Evolutionary conservation across 495 filamentous ascomycete species (phyloP), one percentile per base, ranked within the genome.

Genomic region (Hypoxylon fragiforme): DNA sequence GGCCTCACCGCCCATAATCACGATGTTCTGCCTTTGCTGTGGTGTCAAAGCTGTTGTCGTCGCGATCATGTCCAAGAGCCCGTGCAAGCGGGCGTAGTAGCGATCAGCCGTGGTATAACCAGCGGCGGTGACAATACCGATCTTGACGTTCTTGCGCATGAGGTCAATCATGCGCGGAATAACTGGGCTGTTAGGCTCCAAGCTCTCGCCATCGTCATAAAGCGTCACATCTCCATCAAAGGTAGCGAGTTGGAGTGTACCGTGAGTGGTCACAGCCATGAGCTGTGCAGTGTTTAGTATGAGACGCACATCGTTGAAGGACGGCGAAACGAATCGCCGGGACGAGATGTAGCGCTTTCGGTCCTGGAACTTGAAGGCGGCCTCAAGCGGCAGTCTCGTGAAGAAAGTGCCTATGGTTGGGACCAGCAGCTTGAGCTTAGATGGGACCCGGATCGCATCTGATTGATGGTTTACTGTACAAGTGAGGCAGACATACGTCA

Each of bases 151-250:
- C 49, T 79, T 77, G 52, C 68, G 70, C 58, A 83, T 70, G 40
- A 83, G 74, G 52, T 80, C 76, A 11, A 96, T 69, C 32, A 98
- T 84, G 4, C 89, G 83, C 0, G 84, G 69, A 47, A 97, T 90
- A 9, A 95, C 86, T 0, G 89, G 86, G 69, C 86, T 95, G 14
- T 80, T 76, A 1, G 80, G 66, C 26, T 81, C 83, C 34, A 98
- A 77, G 54, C 82, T 89, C 59, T 90, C 76, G 8, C 92, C 95
- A 64, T 98, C 92, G 56, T 96, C 91, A 69, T 97, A 97, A 30
- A 98, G 82, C 4, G 95, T 98, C 9, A 98, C 91, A 63, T 98
- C 95, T 66, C 95, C 95, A 68, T 98, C 94, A 62, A 98, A 97
- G 11, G 94, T 98, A 39, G 95, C 84, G 2, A 98, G 83, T 56